Base-by-base conservation (phyloP, 768 basidiomycete genomes). In the Hygrophorus russula region DNA sequence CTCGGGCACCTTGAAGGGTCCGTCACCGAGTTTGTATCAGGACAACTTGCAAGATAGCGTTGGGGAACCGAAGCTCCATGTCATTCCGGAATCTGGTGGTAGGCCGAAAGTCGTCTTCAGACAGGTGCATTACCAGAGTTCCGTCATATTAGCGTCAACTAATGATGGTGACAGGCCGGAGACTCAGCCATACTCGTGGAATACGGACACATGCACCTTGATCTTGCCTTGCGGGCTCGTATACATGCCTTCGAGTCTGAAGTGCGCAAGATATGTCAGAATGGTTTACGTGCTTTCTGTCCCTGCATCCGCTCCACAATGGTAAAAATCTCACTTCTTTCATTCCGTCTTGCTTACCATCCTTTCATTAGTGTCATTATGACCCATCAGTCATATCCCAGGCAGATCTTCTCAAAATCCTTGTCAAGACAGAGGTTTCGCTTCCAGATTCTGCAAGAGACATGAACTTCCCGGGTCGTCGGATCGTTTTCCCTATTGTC, bases 171-270 rank as follows among this genome's bases (percentile, higher is more conserved):
- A 33, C 19, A 78, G 77, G 78, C 78, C 2, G 80, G 81, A 0
- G 80, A 82, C 49, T 69, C 71, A 0, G 69, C 72, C 0, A 73
- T 85, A 37, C 65, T 81, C 1, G 67, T 81, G 9, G 80, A 82
- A 46, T 80, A 76, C 48, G 80, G 80, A 0, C 51, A 56, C 1
- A 72, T 76, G 70, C 59, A 54, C 18, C 60, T 80, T 0, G 73
- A 76, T 42, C 67, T 80, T 34, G 49, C 64, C 15, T 51, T 74
- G 9, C 69, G 80, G 2, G 77, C 76, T 2, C 68, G 71, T 4
- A 67, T 82, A 5, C 80, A 82, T 51, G 71, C 68, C 0, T 69
- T 79, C 13, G 69, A 78, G 50, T 56, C 58, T 0, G 56, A 59
- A 10, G 52, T 78, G 13, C 55, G 54, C 2, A 51, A 52, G 9